phyloP scores from a whole-genome alignment of 371 early-diverging fungal genomes.

The Mucor velutinosus region DNA sequence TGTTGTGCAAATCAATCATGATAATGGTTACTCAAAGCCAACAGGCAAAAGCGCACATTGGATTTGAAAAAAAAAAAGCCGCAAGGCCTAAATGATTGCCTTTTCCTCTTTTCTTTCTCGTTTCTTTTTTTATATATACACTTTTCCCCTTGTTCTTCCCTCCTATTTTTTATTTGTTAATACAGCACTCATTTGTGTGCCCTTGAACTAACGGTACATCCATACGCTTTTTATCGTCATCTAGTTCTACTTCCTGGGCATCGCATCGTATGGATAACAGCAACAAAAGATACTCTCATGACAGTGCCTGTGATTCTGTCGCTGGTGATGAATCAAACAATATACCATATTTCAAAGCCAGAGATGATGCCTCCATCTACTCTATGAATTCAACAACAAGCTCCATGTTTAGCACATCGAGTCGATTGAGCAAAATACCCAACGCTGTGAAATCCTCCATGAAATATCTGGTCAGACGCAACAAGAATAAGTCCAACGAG shows the following conservation, averaged over 20 bases:
- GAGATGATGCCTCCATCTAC: conserved; percentile 38
- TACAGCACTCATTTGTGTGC: neutral
- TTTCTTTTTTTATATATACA: neutral
- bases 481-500: conserved; percentile 5
- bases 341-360: neutral
- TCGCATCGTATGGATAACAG: neutral
- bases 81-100: neutral
- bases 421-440: conserved; percentile 39
- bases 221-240: neutral
- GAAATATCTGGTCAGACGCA: conserved; percentile 33
- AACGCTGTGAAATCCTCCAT: conserved; percentile 45
- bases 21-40: too few species aligned
- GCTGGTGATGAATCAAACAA: conserved; percentile 4
- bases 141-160: neutral
- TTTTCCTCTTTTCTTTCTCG: neutral
- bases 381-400: conserved; percentile 43
- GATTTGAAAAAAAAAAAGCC: too few species aligned
- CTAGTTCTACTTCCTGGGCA: neutral
- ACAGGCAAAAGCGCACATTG: too few species aligned
- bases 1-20: too few species aligned
- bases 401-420: conserved; percentile 47
- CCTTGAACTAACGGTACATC: neutral
- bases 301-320: conserved; percentile 13
- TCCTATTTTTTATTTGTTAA: neutral
- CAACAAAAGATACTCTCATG: conserved; percentile 6